phyloP scores from a whole-genome alignment of 306 rosid species.

The Pyrus communis region DNA sequence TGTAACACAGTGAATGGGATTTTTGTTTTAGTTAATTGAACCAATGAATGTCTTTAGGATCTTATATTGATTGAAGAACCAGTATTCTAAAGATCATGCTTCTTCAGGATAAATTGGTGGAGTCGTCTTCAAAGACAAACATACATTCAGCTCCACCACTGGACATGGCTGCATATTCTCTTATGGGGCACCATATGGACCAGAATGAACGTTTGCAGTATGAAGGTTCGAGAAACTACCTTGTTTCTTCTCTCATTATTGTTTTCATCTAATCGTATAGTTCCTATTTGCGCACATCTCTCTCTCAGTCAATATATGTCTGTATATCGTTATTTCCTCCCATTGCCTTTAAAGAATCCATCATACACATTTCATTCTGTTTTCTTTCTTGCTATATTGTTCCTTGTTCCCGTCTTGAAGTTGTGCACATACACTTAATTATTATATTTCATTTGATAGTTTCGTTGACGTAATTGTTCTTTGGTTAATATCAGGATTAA shows the following conservation, averaged over 20 bases:
- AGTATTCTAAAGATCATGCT: conserved; percentile 65
- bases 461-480: conserved; percentile 19
- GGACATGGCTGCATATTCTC: conserved; percentile 51
- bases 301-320: not conserved
- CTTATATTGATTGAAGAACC: conserved; percentile 71
- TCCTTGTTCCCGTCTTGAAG: not conserved
- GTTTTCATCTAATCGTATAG: not conserved
- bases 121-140: conserved; percentile 53
- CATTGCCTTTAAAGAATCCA: not conserved
- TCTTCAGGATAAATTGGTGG: conserved; percentile 88
- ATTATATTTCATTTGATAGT: not conserved
- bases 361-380: not conserved
- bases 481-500: conserved; percentile 47
- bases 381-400: not conserved
- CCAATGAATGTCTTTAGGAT: conserved; percentile 51
- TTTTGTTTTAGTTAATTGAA: conserved; percentile 42
- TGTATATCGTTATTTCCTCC: not conserved
- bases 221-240: conserved; percentile 54
- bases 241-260: not conserved
- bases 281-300: not conserved
- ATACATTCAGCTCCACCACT: conserved; percentile 40
- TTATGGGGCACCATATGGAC: conserved; percentile 35
- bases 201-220: conserved; percentile 41
- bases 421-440: not conserved
- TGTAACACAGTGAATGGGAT: conserved; percentile 22